phyloP scores from a whole-genome alignment of 31 red algal genomes.

The Asparagopsis taxiformis region DNA sequence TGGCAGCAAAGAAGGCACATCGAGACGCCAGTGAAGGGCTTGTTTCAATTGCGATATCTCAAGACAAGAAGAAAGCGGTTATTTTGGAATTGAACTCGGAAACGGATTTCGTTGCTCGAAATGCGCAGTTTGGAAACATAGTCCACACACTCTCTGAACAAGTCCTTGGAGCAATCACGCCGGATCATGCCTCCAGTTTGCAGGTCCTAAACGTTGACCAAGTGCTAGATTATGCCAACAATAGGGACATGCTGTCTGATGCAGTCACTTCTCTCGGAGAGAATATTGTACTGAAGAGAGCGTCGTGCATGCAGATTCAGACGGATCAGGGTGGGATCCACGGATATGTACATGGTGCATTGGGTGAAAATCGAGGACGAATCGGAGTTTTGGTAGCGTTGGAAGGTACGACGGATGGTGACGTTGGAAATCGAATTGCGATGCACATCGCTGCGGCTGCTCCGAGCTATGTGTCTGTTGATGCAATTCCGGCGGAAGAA shows the following conservation, averaged over 20 bases:
- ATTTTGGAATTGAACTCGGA: conserved; percentile 79
- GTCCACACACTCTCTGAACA: conserved; percentile 12
- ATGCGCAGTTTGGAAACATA: conserved; percentile 48
- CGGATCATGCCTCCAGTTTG: background rate
- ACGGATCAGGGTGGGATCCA: conserved; percentile 5
- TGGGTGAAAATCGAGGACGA: conserved; percentile 24
- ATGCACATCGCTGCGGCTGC: conserved; percentile 84
- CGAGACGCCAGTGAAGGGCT: conserved; percentile 65
- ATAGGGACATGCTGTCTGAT: conserved; percentile 16
- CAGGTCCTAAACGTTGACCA: background rate
- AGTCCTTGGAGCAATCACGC: background rate
- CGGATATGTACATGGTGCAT: conserved; percentile 46
- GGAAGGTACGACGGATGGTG: conserved; percentile 14
- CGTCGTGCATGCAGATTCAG: conserved; percentile 6
- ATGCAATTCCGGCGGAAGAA: conserved; percentile 36
- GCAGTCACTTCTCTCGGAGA: conserved; percentile 54
- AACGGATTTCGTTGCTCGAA: conserved; percentile 87
- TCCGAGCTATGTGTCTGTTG: conserved; percentile 39
- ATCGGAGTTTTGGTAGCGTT: conserved; percentile 74
- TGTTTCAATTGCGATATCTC: conserved; percentile 35
- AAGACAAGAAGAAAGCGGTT: conserved; percentile 20
- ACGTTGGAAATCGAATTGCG: conserved; percentile 39
- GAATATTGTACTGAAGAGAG: conserved; percentile 49
- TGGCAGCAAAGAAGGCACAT: conserved; percentile 59
- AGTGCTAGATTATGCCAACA: conserved; percentile 10